phyloP scores from a whole-genome alignment of 352 stramenopile species.

The Phytophthora agathidicida region DNA sequence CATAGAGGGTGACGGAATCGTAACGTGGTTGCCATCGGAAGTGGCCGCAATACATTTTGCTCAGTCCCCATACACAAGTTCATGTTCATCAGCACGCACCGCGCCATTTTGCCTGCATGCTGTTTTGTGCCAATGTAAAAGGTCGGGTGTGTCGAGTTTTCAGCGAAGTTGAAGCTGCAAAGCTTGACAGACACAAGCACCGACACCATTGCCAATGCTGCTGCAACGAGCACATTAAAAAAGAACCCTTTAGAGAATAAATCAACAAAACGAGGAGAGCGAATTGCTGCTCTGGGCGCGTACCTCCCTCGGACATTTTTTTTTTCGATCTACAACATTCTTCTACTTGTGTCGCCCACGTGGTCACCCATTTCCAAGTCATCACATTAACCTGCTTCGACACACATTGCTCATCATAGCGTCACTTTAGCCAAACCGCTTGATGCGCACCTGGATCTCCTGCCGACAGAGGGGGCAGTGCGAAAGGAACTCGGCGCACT shows the following conservation, averaged over 20 bases:
- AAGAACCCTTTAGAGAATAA: conserved; percentile 30
- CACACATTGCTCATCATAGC: neutral
- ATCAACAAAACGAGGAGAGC: conserved; percentile 30
- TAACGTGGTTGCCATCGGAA: conserved; percentile 45
- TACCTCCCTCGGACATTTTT: conserved; percentile 6
- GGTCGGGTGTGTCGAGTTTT: conserved; percentile 4
- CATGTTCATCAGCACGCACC: conserved; percentile 9
- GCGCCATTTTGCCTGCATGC: conserved; percentile 16
- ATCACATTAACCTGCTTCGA: neutral
- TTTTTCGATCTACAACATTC: conserved; percentile 8
- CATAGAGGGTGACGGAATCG: conserved; percentile 29
- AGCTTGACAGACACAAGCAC: conserved; percentile 4
- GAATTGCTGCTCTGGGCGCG: conserved; percentile 25
- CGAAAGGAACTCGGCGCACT: conserved; percentile 54
- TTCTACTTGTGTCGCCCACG: conserved; percentile 1
- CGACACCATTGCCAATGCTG: neutral
- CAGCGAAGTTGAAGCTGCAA: conserved; percentile 23
- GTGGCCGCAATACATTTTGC: conserved; percentile 39
- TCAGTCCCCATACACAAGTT: conserved; percentile 13
- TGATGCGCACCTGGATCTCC: conserved; percentile 78
- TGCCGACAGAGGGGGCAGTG: conserved; percentile 80
- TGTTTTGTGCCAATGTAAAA: neutral
- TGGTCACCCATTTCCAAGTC: neutral
- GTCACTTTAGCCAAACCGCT: conserved; percentile 54
- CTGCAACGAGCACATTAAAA: conserved; percentile 8